Evolutionary conservation across 2,329 filamentous ascomycete genomes (phyloP), one percentile per base, ranked within the genome.

Genomic region (Echinosphaeria canescens): DNA sequence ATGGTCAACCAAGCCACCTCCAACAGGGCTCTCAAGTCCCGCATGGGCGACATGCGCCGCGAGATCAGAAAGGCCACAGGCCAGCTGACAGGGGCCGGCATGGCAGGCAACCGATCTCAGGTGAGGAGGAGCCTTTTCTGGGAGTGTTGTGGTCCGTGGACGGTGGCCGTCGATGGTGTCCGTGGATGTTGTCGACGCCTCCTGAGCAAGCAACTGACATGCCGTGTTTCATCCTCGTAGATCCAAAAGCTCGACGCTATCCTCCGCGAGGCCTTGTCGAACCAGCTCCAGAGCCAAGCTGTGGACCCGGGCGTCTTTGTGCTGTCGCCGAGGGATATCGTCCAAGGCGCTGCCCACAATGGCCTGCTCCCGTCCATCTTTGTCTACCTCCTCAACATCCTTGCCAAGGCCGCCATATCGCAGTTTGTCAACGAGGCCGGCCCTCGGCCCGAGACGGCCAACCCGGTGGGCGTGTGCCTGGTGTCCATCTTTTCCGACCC

Each of bases 61-160:
- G 62, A 71, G 23, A 69, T 88, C 28, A 62, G 64, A 22, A 75
- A 73, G 38, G 69, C 62, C 12, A 61, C 85, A 29, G 79, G 80
- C 5, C 78, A 88, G 42, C 49, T 82, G 15, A 74, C 70, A 2
- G 61, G 60, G 22, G 72, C 64, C 30, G 38, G 33, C 14, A 23
- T 38, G 12, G 34, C 37, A 16, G 36, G 39, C 18, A 45, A 47
- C 33, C 58, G 49, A 27, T 40, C 47, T 32, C 59, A 62, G 35
- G 65, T 72, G 49, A 26, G 24, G 15, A 11, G 11, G 9, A 9
- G 12, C 12, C 13, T 7, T 15, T 8, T 7, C 13, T n/a, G 5
- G 5, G 9, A 7, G 9, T 5, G 8, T 25, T 10, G 5, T 15
- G 23, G n/a, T 14, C 7, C 13, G 10, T 14, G 23, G 5, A 7